These are phyloP conservation scores for Phytophthora fragariae DNA, from an alignment of 352 stramenopile genomes.

Conservation along the genomic window DNA sequence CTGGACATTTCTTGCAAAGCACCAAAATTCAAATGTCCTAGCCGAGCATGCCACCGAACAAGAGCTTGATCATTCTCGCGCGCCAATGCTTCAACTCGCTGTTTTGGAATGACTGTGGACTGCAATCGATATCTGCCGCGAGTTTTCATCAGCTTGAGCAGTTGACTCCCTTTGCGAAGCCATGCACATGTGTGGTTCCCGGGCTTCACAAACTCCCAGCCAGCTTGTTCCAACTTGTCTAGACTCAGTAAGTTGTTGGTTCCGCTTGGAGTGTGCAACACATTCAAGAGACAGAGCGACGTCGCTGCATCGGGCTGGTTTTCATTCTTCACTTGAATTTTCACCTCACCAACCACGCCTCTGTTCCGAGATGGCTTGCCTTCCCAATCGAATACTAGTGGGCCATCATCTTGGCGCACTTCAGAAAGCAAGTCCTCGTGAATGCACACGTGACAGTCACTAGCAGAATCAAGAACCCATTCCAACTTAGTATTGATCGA, in stretches of 20 bases:
- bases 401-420: too few relatives aligned
- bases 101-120: neutral
- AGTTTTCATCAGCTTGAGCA: neutral
- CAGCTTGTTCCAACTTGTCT: too few relatives aligned
- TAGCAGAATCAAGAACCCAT: neutral
- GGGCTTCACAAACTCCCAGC: too few relatives aligned
- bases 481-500: neutral
- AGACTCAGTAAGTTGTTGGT: too few relatives aligned
- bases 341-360: too few relatives aligned
- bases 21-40: neutral
- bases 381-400: neutral
- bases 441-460: neutral
- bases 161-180: too few relatives aligned
- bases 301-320: too few relatives aligned
- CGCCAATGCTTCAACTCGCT: neutral
- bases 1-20: neutral
- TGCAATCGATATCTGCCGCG: neutral
- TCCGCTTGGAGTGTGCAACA: too few relatives aligned
- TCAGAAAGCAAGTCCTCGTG: neutral
- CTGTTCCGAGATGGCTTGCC: too few relatives aligned
- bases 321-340: too few relatives aligned
- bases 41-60: neutral
- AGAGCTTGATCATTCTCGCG: neutral
- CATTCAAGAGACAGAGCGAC: too few relatives aligned
- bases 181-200: too few relatives aligned